These are phyloP conservation scores for Gossypium arboreum DNA, from an alignment of 345 rosid species.

Conservation along the genomic window DNA sequence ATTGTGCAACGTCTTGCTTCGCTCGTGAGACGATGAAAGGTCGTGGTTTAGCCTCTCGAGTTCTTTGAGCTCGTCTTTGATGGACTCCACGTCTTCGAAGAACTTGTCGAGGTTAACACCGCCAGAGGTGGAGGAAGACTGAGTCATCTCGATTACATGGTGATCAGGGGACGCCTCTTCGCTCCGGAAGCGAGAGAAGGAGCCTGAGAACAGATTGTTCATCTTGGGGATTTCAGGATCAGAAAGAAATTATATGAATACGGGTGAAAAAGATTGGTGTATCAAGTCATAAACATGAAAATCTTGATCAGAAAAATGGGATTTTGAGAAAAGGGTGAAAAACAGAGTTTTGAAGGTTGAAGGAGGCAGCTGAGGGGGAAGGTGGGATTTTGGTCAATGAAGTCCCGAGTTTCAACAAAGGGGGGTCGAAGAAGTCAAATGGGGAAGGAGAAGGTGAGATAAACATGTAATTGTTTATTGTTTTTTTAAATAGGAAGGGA, in stretches of 20 bases:
- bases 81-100: slow-evolving; percentile 77
- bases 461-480: not conserved
- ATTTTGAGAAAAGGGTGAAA: not conserved
- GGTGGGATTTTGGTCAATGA: not conserved
- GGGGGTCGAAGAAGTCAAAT: not conserved
- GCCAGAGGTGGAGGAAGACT: slow-evolving; percentile 18
- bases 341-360: not conserved
- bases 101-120: slow-evolving; percentile 80
- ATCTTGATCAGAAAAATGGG: not conserved
- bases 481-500: not conserved
- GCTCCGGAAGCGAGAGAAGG: slow-evolving; percentile 56
- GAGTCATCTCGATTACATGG: slow-evolving; percentile 33
- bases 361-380: not conserved
- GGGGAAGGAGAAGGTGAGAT: not conserved
- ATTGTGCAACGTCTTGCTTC: slow-evolving; percentile 81
- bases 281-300: not conserved
- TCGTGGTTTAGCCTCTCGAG: slow-evolving; percentile 55
- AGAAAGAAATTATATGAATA: no score
- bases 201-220: slow-evolving; percentile 81
- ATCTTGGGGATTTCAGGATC: slow-evolving; percentile 20
- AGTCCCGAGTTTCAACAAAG: not conserved
- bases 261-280: no score
- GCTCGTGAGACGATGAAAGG: slow-evolving; percentile 77
- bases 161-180: slow-evolving; percentile 42
- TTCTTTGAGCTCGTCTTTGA: slow-evolving; percentile 72